Evolutionary conservation across 139 green algal species (phyloP).

Genomic region (Nannochloris sp.): DNA sequence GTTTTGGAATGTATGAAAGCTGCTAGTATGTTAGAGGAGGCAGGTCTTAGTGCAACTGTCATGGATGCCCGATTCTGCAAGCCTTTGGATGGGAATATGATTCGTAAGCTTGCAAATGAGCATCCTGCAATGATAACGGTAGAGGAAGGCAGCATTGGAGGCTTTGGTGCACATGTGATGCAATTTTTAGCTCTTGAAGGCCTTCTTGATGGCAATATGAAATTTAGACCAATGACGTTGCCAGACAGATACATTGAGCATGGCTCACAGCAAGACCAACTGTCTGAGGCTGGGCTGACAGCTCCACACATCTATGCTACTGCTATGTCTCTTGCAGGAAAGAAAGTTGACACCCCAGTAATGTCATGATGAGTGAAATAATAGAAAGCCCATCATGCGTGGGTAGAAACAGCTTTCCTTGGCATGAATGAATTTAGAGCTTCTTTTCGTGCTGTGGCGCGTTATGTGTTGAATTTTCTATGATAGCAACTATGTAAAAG

Average conservation of each 20-base stretch:
- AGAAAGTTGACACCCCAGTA: constrained; percentile 13
- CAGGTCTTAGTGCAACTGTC: constrained; percentile 79
- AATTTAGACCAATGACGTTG: constrained; percentile 90
- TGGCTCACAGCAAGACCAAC: constrained; percentile 74
- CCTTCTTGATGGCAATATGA: constrained; percentile 85
- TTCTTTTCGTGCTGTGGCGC: too few relatives aligned
- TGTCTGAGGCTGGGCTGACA: constrained; percentile 81
- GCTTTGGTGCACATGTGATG: constrained; percentile 92
- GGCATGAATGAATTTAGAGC: neutral
- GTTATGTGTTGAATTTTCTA: too few relatives aligned
- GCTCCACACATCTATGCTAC: constrained; percentile 81
- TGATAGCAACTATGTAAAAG: too few relatives aligned
- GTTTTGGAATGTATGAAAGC: constrained; percentile 79
- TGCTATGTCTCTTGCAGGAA: constrained; percentile 64
- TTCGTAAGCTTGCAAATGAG: constrained; percentile 59
- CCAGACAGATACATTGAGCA: constrained; percentile 92
- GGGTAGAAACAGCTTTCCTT: neutral
- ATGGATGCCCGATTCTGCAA: constrained; percentile 98
- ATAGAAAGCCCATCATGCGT: neutral
- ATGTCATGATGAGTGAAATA: constrained; percentile 1
- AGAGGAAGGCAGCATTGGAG: constrained; percentile 93
- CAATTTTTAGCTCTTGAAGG: constrained; percentile 83
- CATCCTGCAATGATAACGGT: constrained; percentile 90
- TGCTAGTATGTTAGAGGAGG: constrained; percentile 66
- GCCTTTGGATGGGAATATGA: constrained; percentile 82